Evolutionary conservation across 371 early-diverging fungal species (phyloP).

Genomic region (Mucor circinelloides): DNA sequence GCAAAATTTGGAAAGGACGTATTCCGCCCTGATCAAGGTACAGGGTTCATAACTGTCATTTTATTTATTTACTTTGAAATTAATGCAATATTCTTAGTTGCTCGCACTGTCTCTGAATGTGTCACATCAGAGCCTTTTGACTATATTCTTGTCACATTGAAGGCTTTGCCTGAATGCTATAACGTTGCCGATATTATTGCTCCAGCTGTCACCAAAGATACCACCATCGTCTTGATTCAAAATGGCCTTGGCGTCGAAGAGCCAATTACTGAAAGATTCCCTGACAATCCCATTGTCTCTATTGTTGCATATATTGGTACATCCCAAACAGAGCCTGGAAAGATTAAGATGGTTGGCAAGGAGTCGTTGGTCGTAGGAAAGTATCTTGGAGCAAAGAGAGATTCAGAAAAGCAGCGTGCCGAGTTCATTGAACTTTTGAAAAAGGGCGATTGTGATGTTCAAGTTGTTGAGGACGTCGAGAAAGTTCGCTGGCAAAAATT

Average conservation of each 20-base stretch:
- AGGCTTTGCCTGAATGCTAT: slow-evolving; percentile 70
- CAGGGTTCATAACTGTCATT: neutral
- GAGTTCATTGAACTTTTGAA: slow-evolving; percentile 43
- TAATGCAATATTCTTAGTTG: slow-evolving; percentile 34
- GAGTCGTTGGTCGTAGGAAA: slow-evolving; percentile 41
- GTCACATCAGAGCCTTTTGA: slow-evolving; percentile 55
- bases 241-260: slow-evolving; percentile 86
- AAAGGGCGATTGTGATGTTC: slow-evolving; percentile 55
- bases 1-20: slow-evolving; percentile 61
- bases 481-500: slow-evolving; percentile 80
- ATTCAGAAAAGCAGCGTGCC: slow-evolving; percentile 27
- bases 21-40: slow-evolving; percentile 67
- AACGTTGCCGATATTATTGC: slow-evolving; percentile 66
- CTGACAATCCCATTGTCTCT: slow-evolving; percentile 71
- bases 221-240: slow-evolving; percentile 79
- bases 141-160: slow-evolving; percentile 76
- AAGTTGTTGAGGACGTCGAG: slow-evolving; percentile 65
- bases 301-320: slow-evolving; percentile 76
- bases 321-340: slow-evolving; percentile 64
- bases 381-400: slow-evolving; percentile 30
- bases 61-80: neutral
- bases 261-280: slow-evolving; percentile 62
- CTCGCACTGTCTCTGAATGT: slow-evolving; percentile 56
- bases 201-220: slow-evolving; percentile 61
- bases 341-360: slow-evolving; percentile 51